These are phyloP conservation scores for Mycena metata DNA, from an alignment of 768 basidiomycete genomes.

Conservation along the genomic window DNA sequence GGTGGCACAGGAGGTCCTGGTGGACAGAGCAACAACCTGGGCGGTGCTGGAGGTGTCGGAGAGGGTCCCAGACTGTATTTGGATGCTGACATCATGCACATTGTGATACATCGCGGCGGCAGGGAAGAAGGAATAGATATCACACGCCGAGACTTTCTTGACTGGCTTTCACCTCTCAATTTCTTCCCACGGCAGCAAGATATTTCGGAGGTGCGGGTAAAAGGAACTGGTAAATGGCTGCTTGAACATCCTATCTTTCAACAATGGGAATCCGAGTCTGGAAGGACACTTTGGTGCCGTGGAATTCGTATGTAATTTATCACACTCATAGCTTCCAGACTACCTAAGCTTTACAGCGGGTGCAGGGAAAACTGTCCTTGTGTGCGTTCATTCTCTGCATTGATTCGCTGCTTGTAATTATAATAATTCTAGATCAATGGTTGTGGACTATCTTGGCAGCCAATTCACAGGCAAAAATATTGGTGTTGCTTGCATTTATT, in stretches of 20 bases:
- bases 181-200: constrained; percentile 3
- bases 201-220: too few relatives aligned
- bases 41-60: constrained; percentile 18
- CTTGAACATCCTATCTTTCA: not conserved
- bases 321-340: not conserved
- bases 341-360: not conserved
- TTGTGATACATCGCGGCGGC: not conserved
- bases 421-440: constrained; percentile 13
- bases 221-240: too few relatives aligned
- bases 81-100: constrained; percentile 1
- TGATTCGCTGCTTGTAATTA: not conserved
- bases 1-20: constrained; percentile 19
- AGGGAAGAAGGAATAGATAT: not conserved
- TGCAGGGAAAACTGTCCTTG: constrained; percentile 25
- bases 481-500: constrained; percentile 8
- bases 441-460: constrained; percentile 1
- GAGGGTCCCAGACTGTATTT: constrained; percentile 6
- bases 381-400: constrained; percentile 3
- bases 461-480: not conserved
- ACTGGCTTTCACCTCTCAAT: constrained; percentile 20
- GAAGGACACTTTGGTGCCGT: not conserved
- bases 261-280: constrained; percentile 17
- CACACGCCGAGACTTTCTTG: too few relatives aligned
- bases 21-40: constrained; percentile 9
- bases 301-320: not conserved